Evolutionary conservation across 2,329 filamentous ascomycete species (phyloP).

Genomic region (Verticillium klebahnii): DNA sequence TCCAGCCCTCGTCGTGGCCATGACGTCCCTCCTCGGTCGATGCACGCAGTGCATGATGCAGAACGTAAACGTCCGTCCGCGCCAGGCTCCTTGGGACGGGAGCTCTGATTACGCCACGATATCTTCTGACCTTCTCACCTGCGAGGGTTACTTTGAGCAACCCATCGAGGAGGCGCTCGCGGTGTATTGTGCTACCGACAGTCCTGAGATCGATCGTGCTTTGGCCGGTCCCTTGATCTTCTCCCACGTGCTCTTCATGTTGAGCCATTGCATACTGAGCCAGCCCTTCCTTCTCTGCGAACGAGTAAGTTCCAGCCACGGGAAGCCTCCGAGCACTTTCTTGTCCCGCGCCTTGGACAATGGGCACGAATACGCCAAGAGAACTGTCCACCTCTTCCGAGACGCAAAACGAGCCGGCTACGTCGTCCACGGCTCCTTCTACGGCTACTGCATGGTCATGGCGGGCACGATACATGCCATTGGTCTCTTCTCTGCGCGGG

Average conservation of each 20-base stretch:
- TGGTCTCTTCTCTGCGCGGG: neutral
- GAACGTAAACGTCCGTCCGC: neutral
- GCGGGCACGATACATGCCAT: neutral
- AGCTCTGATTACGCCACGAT: neutral
- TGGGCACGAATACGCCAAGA: neutral
- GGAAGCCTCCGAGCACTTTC: neutral
- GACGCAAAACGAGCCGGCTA: neutral
- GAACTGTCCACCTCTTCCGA: neutral
- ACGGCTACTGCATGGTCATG: slow-evolving; percentile 1
- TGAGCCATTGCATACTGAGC: slow-evolving; percentile 1
- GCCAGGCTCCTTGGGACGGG: neutral
- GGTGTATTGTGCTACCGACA: neutral
- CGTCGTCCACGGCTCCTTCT: neutral
- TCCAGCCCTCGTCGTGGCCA: neutral
- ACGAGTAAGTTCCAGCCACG: neutral
- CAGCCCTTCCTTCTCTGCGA: neutral
- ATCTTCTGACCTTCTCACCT: neutral
- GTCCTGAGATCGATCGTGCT: neutral
- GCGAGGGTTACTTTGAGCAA: slow-evolving; percentile 1
- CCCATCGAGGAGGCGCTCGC: neutral
- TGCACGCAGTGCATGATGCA: slow-evolving; percentile 2
- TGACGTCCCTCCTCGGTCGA: slow-evolving; percentile 1
- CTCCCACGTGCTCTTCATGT: neutral
- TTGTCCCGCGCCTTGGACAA: neutral
- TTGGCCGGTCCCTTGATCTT: neutral